Evolutionary conservation across 768 basidiomycete species (phyloP).

Genomic region (Paxillus ammoniavirescens): DNA sequence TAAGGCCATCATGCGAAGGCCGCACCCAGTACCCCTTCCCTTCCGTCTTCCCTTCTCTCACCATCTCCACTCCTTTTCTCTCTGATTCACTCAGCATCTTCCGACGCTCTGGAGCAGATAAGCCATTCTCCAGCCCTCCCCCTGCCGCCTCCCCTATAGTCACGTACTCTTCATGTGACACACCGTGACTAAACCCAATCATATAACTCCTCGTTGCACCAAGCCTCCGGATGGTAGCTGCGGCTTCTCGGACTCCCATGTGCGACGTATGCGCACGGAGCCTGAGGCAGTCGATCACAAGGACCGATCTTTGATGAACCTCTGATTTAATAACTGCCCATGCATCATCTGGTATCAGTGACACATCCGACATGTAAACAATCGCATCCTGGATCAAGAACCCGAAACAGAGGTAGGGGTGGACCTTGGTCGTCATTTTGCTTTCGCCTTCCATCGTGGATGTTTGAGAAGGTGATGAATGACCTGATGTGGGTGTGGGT

Average conservation of each 20-base stretch:
- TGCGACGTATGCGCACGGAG: slow-evolving; percentile 73
- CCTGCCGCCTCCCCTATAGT: slow-evolving; percentile 56
- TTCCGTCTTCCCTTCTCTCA: slow-evolving; percentile 45
- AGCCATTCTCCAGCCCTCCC: slow-evolving; percentile 16
- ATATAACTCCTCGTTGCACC: slow-evolving; percentile 65
- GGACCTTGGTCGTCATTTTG: slow-evolving; percentile 25
- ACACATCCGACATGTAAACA: slow-evolving; percentile 82
- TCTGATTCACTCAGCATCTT: slow-evolving; percentile 33
- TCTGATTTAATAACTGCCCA: slow-evolving; percentile 50
- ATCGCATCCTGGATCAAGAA: slow-evolving; percentile 67
- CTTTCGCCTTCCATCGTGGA: slow-evolving; percentile 8
- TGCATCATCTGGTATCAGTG: slow-evolving; percentile 70
- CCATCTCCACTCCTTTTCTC: slow-evolving; percentile 41
- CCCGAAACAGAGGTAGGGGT: slow-evolving; percentile 67
- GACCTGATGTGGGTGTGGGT: slow-evolving; percentile 26
- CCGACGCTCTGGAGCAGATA: slow-evolving; percentile 4
- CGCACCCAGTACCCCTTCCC: slow-evolving; percentile 57
- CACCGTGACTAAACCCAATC: slow-evolving; percentile 74
- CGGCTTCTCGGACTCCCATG: slow-evolving; percentile 66
- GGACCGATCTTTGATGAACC: slow-evolving; percentile 40
- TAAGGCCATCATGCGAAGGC: slow-evolving; percentile 75
- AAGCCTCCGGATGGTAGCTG: slow-evolving; percentile 54
- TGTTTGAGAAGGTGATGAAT: slow-evolving; percentile 26
- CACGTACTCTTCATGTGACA: slow-evolving; percentile 75
- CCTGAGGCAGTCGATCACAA: slow-evolving; percentile 77